Evolutionary conservation across 345 rosid genomes (phyloP).

Genomic region (Syzygium jambos): DNA sequence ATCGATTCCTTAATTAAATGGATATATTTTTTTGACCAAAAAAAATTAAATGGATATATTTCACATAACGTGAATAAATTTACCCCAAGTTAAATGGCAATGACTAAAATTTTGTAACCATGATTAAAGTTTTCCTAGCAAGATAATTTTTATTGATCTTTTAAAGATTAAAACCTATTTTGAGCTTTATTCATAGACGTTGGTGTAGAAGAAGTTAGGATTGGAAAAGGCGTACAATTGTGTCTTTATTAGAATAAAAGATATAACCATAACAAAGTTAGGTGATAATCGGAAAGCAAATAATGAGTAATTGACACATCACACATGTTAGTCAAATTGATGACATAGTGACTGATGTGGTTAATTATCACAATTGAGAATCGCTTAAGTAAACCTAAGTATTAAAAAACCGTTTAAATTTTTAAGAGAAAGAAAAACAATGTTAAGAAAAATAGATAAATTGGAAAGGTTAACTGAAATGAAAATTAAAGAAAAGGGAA

Average conservation of each 20-base stretch:
- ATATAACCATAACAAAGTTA: not conserved
- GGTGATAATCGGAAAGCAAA: not conserved
- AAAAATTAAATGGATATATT: too few species aligned
- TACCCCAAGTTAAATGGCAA: not conserved
- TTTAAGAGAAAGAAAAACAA: not conserved
- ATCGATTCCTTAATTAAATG: too few species aligned
- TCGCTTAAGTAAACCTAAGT: not conserved
- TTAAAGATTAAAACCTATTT: too few species aligned
- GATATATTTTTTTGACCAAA: too few species aligned
- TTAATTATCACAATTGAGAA: not conserved
- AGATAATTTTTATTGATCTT: not conserved
- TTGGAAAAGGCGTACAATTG: not conserved
- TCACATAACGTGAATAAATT: too few species aligned
- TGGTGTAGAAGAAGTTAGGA: not conserved
- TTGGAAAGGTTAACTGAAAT: not conserved
- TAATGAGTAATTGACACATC: not conserved
- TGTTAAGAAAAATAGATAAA: not conserved
- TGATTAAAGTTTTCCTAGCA: not conserved
- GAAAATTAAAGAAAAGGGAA: not conserved
- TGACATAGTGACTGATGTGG: not conserved
- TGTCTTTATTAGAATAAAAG: not conserved
- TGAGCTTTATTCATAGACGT: not conserved
- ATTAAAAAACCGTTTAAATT: not conserved
- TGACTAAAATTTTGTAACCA: not conserved
- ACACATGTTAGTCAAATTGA: not conserved